Evolutionary conservation across 495 filamentous ascomycete genomes (phyloP).

Genomic region (Lepidopterella palustris): DNA sequence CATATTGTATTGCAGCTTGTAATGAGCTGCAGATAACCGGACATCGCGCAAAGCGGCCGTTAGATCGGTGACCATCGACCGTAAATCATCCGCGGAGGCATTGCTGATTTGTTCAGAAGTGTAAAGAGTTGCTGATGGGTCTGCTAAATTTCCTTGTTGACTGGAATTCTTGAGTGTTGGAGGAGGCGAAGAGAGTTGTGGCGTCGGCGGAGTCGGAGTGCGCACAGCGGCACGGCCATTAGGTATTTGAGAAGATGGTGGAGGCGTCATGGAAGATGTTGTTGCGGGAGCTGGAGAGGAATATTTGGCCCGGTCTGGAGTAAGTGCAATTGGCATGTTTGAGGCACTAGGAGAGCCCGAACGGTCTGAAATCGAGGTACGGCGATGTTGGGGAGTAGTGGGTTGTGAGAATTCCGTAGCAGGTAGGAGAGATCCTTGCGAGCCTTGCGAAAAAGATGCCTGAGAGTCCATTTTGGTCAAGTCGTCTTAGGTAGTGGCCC

Average conservation of each 20-base stretch:
- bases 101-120: conserved; percentile 58
- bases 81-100: conserved; percentile 48
- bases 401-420: conserved; percentile 21
- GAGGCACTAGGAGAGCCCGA: conserved; percentile 5
- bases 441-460: conserved; percentile 20
- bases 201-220: conserved; percentile 28
- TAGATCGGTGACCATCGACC: conserved; percentile 51
- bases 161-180: conserved; percentile 23
- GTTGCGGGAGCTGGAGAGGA: conserved; percentile 28
- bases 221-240: conserved; percentile 10
- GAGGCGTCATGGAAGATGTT: conserved; percentile 30
- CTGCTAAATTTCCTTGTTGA: conserved; percentile 9
- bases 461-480: conserved; percentile 26
- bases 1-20: conserved; percentile 86
- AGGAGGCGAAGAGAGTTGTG: conserved; percentile 30
- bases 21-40: conserved; percentile 79
- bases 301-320: conserved; percentile 21
- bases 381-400: conserved; percentile 3
- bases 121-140: conserved; percentile 19
- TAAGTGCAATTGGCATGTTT: conserved; percentile 13
- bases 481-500: conserved; percentile 9
- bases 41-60: conserved; percentile 51
- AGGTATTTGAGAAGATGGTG: conserved; percentile 27
- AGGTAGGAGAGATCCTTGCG: conserved; percentile 21
- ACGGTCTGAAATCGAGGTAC: conserved; percentile 5